These are phyloP conservation scores for Pestalotiopsis sp. DNA, from an alignment of 2,329 filamentous ascomycete species.

Conservation along the genomic window DNA sequence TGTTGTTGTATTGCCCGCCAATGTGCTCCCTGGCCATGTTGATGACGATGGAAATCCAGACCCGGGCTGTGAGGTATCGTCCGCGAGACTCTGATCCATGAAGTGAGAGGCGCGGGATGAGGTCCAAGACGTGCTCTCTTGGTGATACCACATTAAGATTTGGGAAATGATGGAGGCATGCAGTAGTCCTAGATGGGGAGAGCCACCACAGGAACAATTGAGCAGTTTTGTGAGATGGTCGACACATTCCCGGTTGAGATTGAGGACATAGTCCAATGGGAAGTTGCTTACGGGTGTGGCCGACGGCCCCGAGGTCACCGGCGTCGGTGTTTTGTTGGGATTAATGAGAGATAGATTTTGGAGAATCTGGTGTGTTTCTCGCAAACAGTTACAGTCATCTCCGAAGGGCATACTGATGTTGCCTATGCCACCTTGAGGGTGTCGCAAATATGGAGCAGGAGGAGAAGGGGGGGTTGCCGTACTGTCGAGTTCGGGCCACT, in stretches of 20 bases:
- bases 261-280: conserved; percentile 24
- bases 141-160: conserved; percentile 27
- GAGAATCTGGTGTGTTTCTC: conserved; percentile 20
- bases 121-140: conserved; percentile 9
- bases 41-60: not conserved
- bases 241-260: conserved; percentile 27
- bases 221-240: conserved; percentile 25
- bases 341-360: conserved; percentile 12
- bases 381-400: conserved; percentile 11
- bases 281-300: conserved; percentile 12
- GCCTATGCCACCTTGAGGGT: not conserved
- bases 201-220: conserved; percentile 24
- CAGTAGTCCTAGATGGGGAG: conserved; percentile 24
- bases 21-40: conserved; percentile 5
- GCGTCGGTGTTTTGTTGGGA: conserved; percentile 5
- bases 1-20: not conserved
- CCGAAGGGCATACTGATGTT: not conserved
- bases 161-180: conserved; percentile 28
- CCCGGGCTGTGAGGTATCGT: not conserved
- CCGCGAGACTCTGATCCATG: not conserved
- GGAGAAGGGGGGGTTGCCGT: not conserved
- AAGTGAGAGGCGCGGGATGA: not conserved
- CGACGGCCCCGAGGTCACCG: not conserved
- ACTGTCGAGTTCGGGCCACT: conserved; percentile 12
- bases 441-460: not conserved